Percentiles rank a stretch among this genome's conserved stretches.
Evolutionary conservation across 1,284 basidiomycete species (phyloP).

Genomic region (Cutaneotrichosporon daszewskae): DNA sequence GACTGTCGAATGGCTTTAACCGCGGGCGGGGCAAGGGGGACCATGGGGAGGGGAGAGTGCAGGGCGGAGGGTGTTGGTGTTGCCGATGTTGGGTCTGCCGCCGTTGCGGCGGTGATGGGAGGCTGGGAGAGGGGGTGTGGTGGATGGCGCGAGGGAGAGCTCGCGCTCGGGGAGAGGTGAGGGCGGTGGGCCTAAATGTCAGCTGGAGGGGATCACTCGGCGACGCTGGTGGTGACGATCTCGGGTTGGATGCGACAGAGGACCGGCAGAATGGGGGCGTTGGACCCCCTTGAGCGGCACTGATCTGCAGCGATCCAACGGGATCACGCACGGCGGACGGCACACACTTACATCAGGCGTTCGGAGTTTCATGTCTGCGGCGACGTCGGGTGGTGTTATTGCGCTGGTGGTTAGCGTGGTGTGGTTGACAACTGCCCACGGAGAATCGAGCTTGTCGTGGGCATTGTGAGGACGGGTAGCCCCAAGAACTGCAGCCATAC

Average conservation of each 20-base stretch:
- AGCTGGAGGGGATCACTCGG: background rate
- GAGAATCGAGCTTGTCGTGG: background rate
- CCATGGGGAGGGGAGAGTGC: conserved; percentile 9
- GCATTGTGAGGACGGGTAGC: background rate
- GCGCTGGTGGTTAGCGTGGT: background rate
- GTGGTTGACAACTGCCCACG: background rate
- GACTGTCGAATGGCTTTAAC: conserved; percentile 12
- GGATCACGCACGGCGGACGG: too few relatives aligned
- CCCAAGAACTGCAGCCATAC: background rate
- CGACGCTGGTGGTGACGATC: too few relatives aligned
- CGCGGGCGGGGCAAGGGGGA: conserved; percentile 12
- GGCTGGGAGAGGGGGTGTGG: conserved; percentile 15
- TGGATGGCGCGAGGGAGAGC: background rate
- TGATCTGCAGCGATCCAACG: too few relatives aligned
- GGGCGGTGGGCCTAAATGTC: conserved; percentile 3
- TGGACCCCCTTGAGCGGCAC: too few relatives aligned
- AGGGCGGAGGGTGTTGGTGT: background rate
- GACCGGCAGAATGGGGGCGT: too few relatives aligned
- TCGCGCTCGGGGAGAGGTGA: background rate
- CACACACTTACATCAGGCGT: too few relatives aligned
- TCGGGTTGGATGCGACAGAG: too few relatives aligned
- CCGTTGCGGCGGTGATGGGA: conserved; percentile 7
- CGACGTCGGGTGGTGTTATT: background rate
- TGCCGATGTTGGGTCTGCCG: background rate
- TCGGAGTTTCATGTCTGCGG: too few relatives aligned